Base-by-base conservation (phyloP, 805 yeast species). In the baker's yeast (Saccharomyces cerevisiae) region DNA sequence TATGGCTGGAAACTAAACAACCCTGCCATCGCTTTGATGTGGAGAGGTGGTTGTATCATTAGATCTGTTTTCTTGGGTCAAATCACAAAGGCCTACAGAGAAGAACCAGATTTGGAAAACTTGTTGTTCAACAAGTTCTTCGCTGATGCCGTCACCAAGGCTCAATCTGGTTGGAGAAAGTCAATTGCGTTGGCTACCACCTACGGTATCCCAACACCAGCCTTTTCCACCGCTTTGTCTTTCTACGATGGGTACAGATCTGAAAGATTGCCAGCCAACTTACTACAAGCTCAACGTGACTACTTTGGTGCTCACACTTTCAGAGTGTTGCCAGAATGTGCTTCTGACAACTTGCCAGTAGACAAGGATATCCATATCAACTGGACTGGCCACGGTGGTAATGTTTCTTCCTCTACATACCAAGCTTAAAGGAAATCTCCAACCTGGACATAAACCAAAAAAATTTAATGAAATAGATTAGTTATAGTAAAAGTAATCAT, bases 41-140 rank as follows among this genome's bases (percentile, higher is more conserved):
- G 99, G 99, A 86, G 99, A 83, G 99, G 99, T 80, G 99, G 99
- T 68, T 92, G 99, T 83, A 92, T 92, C 76, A 92, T 92, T 78
- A 89, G 98, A 83, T 92, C 99, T 55, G 97, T 92, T 62, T 92
- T 92, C 87, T 81, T 92, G 72, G 97, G 85, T 71, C 97, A 92
- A 76, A 92, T 92, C 78, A 92, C 99, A 64, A 75, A 89, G 73
- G 99, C 99, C 64, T 92, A 85, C 87, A 88, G 94, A 78, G 83
- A 86, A 74, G 79, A 85, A 79, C 96, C 96, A 74, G 85, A 90
- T 63, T 80, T 92, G 70, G 97, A 91, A 81, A 91, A 91, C 86
- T 80, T 92, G 78, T 79, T 92, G 73, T 91, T 92, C 87, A 84
- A 91, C 79, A 85, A 89, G 72, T 92, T 92, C 89, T 92, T 92